A percentile compares a stretch with the other conserved stretches of the same genome.
Conservation (phyloP, 768 basidiomycete genomes). For the Boletus tomentosulus region DNA sequence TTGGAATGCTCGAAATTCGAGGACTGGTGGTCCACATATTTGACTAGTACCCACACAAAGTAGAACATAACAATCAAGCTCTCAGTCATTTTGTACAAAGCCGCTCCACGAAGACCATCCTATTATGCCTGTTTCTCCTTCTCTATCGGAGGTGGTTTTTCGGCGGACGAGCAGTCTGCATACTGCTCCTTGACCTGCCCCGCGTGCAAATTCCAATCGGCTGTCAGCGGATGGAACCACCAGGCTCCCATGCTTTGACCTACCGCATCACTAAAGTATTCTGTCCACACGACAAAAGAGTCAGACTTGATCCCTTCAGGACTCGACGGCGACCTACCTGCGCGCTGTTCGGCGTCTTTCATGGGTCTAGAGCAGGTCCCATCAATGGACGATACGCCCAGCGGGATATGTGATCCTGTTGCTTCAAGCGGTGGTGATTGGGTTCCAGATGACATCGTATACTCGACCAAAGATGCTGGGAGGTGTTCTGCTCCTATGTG, state of each 20-base stretch:
- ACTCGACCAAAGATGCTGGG: not conserved
- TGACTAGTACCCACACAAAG: conserved; percentile 23
- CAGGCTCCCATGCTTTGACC: not conserved
- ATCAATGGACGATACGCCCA: conserved; percentile 46
- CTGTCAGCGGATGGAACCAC: not conserved
- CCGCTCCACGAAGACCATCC: not conserved
- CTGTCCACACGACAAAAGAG: conserved; percentile 5
- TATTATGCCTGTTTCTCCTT: conserved; percentile 2
- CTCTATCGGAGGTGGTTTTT: conserved; percentile 11
- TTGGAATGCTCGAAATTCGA: conserved; percentile 68
- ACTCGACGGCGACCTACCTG: conserved; percentile 32
- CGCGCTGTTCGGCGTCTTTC: conserved; percentile 43
- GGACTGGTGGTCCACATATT: conserved; percentile 73
- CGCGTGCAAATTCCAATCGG: not conserved
- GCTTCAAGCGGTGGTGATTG: conserved; percentile 55
- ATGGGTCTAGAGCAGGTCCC: conserved; percentile 32
- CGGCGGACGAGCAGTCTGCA: conserved; percentile 2
- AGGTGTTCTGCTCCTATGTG: not conserved
- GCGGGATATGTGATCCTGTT: conserved; percentile 42
- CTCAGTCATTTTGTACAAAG: conserved; percentile 4
- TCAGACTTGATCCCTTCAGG: not conserved
- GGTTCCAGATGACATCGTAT: conserved; percentile 36
- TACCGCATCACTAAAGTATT: conserved; percentile 30
- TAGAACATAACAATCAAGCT: conserved; percentile 5
- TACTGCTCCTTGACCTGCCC: conserved; percentile 23